Evolutionary conservation across 768 basidiomycete genomes (phyloP), one percentile per base, ranked within the genome.

Genomic region (Leucosporidium scottii): DNA sequence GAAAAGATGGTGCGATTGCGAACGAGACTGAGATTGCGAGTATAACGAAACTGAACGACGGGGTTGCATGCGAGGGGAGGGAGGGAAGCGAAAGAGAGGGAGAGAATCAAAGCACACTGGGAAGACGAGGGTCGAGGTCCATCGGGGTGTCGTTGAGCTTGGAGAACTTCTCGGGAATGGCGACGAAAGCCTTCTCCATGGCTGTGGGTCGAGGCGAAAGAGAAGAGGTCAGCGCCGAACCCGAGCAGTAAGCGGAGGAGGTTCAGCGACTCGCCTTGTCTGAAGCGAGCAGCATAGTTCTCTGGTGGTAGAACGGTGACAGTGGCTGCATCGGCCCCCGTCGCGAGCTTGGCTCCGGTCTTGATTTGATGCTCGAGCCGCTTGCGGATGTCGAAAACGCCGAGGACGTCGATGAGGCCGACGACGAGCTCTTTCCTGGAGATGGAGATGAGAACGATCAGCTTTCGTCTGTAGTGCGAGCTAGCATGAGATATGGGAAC

Each of bases 321-420:
- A 8, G 39, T 48, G 5, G 49, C 39, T 7, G 57, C 28, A 28
- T 71, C 64, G 9, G 56, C 23, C 10, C 55, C 36, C 0, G 59
- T 59, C 17, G 59, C 62, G 15, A 61, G 49, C 48, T 61, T 66
- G 25, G 64, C n/a, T 0, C 55, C 66, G n/a, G 64, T 68, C 59
- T 71, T 71, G 13, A 59, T 61, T 17, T 44, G 51, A 39, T 60
- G 39, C 53, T 71, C 70, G 47, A 68, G n/a, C 9, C 53, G 36
- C 53, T 71, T 71, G 54, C 59, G 21, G 2, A 27, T 44, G 64
- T 71, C 65, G 64, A 68, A 71, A 27, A 71, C 70, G 44, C 25
- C 25, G 34, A 27, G 30, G 28, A 20, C 62, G 56, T 71, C 70
- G 61, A 71, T 71, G 8, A 71, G 28, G 0, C 70, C 70, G 39